Conservation (phyloP, 1,284 basidiomycete genomes). For the Tremellales sp. region DNA sequence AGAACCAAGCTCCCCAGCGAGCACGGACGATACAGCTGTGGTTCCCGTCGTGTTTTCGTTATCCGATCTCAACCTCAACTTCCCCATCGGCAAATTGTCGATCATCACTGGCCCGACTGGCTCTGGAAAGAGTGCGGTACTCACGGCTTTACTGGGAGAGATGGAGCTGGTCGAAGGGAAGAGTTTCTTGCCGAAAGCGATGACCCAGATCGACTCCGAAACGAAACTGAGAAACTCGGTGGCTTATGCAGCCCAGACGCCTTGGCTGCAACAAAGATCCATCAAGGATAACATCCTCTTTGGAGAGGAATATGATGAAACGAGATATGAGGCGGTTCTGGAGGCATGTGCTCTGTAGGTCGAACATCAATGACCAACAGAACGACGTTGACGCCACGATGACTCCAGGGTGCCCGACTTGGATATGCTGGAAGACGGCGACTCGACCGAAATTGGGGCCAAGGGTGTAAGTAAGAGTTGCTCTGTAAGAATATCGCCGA, state of each 20-base stretch:
- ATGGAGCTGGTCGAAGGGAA: constrained; percentile 62
- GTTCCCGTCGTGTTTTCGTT: constrained; percentile 56
- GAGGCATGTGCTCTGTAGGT: constrained; percentile 70
- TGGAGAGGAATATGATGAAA: constrained; percentile 61
- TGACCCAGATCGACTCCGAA: constrained; percentile 56
- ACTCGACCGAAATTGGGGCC: constrained; percentile 65
- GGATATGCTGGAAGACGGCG: constrained; percentile 71
- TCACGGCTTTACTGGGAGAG: constrained; percentile 59
- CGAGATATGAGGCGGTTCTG: constrained; percentile 66
- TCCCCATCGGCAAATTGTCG: constrained; percentile 65
- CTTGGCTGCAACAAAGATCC: constrained; percentile 67
- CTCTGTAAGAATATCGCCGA: constrained; percentile 7
- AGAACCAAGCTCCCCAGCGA: constrained; percentile 5
- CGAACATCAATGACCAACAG: constrained; percentile 10
- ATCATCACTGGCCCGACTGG: constrained; percentile 73
- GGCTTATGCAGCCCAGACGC: constrained; percentile 78
- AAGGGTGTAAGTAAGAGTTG: constrained; percentile 57
- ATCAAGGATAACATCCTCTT: constrained; percentile 63
- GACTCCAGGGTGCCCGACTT: constrained; percentile 55
- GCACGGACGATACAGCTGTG: constrained; percentile 5
- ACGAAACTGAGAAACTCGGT: constrained; percentile 67
- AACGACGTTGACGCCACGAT: neutral
- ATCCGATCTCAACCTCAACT: constrained; percentile 60
- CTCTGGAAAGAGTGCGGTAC: constrained; percentile 71
- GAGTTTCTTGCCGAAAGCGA: constrained; percentile 63